Conservation (phyloP, 768 basidiomycete genomes). For the Amanita inopinata region DNA sequence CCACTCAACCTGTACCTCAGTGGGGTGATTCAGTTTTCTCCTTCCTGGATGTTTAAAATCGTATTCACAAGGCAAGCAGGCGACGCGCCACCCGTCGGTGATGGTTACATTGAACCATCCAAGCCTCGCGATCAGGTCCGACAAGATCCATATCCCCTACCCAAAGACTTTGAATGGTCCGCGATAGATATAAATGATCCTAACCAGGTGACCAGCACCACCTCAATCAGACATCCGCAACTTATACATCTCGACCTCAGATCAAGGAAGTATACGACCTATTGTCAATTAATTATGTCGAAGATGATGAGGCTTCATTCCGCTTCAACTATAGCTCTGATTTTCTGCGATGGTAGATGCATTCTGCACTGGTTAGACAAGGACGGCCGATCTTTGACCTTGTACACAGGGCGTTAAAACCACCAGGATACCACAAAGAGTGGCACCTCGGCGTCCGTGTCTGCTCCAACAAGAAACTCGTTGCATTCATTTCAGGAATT, state of each 20-base stretch:
- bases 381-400: constrained; percentile 1
- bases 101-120: constrained; percentile 85
- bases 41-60: neutral
- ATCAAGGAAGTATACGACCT: constrained; percentile 88
- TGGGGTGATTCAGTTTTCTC: constrained; percentile 33
- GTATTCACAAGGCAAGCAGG: constrained; percentile 26
- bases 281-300: constrained; percentile 89
- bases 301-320: constrained; percentile 94
- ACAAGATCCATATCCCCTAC: constrained; percentile 81
- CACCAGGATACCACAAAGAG: constrained; percentile 86
- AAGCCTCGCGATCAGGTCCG: constrained; percentile 70
- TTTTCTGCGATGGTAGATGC: constrained; percentile 76
- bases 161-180: constrained; percentile 90
- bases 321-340: constrained; percentile 94
- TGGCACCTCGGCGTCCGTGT: constrained; percentile 98
- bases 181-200: constrained; percentile 70
- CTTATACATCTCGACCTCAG: constrained; percentile 27
- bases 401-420: constrained; percentile 73
- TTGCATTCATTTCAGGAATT: constrained; percentile 94
- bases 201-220: constrained; percentile 50
- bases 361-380: constrained; percentile 3
- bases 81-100: constrained; percentile 54
- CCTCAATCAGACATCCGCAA: neutral
- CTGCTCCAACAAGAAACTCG: constrained; percentile 81
- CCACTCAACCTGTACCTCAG: constrained; percentile 95